Percentiles rank a stretch among this genome's conserved stretches.
phyloP scores from a whole-genome alignment of 1,284 basidiomycete species.

The Cutaneotrichosporon sp. region DNA sequence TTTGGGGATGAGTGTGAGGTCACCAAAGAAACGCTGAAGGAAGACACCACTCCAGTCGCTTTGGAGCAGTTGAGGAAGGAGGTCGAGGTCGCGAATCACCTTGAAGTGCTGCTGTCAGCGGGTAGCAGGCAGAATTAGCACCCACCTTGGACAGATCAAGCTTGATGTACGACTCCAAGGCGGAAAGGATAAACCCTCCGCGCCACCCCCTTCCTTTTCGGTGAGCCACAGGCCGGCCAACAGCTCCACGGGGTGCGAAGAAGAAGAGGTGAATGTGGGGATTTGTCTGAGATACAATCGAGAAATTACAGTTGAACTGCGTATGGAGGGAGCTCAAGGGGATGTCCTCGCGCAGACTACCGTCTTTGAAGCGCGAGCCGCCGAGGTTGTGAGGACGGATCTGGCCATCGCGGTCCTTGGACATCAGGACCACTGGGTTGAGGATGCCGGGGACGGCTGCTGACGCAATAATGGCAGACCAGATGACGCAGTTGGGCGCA shows the following conservation, averaged over 20 bases:
- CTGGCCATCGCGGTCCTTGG: conserved; percentile 76
- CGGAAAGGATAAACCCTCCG: conserved; percentile 90
- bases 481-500: conserved; percentile 73
- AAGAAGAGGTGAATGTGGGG: conserved; percentile 99
- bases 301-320: conserved; percentile 94
- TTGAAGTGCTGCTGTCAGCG: conserved; percentile 59
- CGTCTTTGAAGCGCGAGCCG: conserved; percentile 79
- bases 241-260: conserved; percentile 88
- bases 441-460: conserved; percentile 49
- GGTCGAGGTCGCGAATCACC: conserved; percentile 85
- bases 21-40: conserved; percentile 58
- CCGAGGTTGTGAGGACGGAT: conserved; percentile 93
- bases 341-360: conserved; percentile 85
- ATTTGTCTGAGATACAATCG: conserved; percentile 89
- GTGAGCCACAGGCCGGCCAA: conserved; percentile 55
- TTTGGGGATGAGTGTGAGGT: conserved; percentile 69
- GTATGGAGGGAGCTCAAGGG: conserved; percentile 86
- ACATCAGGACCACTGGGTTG: conserved; percentile 73
- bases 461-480: conserved; percentile 51
- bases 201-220: conserved; percentile 60
- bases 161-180: conserved; percentile 88
- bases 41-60: conserved; percentile 96
- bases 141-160: conserved; percentile 74
- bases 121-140: background rate
- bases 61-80: conserved; percentile 77